Conservation (phyloP, 176 grass and related monocot species). For the Saccharum officinarum region DNA sequence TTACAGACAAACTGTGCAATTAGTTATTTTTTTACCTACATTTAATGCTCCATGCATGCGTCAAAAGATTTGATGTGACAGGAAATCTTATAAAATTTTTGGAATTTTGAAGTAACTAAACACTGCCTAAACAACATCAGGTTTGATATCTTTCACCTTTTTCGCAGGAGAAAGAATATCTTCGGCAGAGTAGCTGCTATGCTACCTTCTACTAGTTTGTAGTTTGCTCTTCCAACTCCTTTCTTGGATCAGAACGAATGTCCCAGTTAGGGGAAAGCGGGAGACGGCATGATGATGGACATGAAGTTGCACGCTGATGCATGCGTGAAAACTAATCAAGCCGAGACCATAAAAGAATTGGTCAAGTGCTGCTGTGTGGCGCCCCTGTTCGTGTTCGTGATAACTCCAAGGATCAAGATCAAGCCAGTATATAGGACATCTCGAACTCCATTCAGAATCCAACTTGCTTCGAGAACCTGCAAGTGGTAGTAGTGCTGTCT, state of each 20-base stretch:
- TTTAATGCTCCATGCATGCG: no score
- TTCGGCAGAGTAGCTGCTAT: no score
- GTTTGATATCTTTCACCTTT: constrained; percentile 20
- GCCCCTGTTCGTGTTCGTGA: constrained; percentile 29
- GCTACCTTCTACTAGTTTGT: not conserved
- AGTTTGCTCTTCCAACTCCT: not conserved
- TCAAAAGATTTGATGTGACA: no score
- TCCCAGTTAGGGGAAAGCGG: constrained; percentile 24
- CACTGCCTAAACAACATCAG: not conserved
- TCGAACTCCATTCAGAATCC: not conserved
- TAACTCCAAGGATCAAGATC: not conserved
- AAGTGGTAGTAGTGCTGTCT: not conserved
- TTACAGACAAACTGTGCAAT: no score
- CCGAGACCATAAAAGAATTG: not conserved
- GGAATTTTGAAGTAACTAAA: no score
- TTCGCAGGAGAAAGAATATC: constrained; percentile 27
- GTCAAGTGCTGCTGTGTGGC: not conserved
- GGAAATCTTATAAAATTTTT: no score
- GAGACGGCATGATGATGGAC: not conserved
- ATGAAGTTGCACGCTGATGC: not conserved
- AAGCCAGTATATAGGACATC: not conserved
- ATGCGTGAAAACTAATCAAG: constrained; percentile 35
- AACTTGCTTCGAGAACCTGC: not conserved
- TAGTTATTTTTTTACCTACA: no score
- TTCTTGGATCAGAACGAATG: constrained; percentile 46